These are phyloP conservation scores for Rhizopus stolonifer DNA, from an alignment of 371 early-diverging fungal species.

Conservation along the genomic window DNA sequence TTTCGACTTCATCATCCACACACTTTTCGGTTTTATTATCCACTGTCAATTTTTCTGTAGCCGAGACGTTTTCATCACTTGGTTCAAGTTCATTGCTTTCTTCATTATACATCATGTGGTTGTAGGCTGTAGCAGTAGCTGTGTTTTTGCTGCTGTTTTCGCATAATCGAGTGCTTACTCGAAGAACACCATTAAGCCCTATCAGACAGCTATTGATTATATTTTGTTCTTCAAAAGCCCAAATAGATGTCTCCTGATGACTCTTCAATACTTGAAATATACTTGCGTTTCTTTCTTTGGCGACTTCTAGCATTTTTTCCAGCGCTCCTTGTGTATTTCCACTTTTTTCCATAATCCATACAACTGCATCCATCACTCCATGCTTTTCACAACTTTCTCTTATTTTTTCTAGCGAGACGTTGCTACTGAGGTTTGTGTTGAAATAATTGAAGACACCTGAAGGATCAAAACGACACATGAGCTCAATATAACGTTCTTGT, in stretches of 20 bases:
- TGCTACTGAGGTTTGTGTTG: conserved; percentile 55
- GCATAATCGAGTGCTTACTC: conserved; percentile 61
- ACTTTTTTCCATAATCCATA: conserved; percentile 77
- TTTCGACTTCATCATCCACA: conserved; percentile 52
- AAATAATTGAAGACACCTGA: conserved; percentile 65
- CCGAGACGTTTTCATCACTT: conserved; percentile 14
- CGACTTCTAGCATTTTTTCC: conserved; percentile 61
- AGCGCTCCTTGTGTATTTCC: conserved; percentile 71
- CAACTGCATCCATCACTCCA: conserved; percentile 69
- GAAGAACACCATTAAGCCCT: conserved; percentile 58
- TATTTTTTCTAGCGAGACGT: conserved; percentile 60
- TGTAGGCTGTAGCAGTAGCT: not conserved
- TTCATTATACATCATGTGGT: not conserved
- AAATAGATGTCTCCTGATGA: conserved; percentile 23
- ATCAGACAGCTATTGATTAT: conserved; percentile 53
- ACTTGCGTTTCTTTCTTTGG: conserved; percentile 49
- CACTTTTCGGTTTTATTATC: conserved; percentile 8
- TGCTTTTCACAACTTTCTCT: conserved; percentile 57
- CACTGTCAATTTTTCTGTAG: conserved; percentile 1
- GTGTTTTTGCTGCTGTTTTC: conserved; percentile 51
- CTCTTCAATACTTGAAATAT: conserved; percentile 44
- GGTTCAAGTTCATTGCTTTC: conserved; percentile 17
- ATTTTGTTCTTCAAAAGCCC: conserved; percentile 61
- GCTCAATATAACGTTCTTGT: conserved; percentile 70
- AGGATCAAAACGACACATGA: conserved; percentile 71